Evolutionary conservation across 2,329 filamentous ascomycete species (phyloP), one percentile per base, ranked within the genome.

Genomic region (Leptographium procerum): DNA sequence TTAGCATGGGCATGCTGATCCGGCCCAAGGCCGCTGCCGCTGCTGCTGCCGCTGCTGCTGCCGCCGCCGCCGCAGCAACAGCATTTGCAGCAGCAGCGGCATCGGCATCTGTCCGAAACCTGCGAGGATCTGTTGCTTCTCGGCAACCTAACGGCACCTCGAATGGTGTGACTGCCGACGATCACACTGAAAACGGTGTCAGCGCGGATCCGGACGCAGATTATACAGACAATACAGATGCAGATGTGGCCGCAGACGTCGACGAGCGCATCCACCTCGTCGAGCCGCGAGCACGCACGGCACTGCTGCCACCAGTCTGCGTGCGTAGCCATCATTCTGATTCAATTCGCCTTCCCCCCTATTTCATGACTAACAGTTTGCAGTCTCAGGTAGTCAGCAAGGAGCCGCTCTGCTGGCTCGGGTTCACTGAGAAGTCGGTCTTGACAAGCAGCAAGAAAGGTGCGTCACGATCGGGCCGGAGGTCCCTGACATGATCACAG

Each of bases 1-100:
- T 99, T 70, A 96, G 87, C 64, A 90, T 96, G 48, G 91, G 91
- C 65, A 97, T 97, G 92, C 78, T 99, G 66, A 89, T 95, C 71
- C 82, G 91, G 61, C 92, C 94, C 24, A 92, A 92, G 73, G 86
- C 83, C 64, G 66, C 65, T 34, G 88, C 91, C 24, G 34, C 34
- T 8, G 36, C 52, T 3, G 52, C 47, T 59, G 53, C 52, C 56
- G 55, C 54, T 56, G 45, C 31, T 51, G 45, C 58, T 29, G 54
- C 56, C 54, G 58, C 24, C 29, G 13, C 56, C n/a, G 55, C 57
- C 1, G 24, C 57, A 3, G 31, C 52, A 11, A 31, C 53, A 6
- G 53, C 48, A 4, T 10, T 48, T 10, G 24, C 52, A 13, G 51
- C 50, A 8, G 28, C 50, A 34, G 8, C 29, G 19, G 28, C 6